These are phyloP conservation scores for Phylloporus sp. DNA, from an alignment of 1,284 basidiomycete genomes.

Conservation along the genomic window DNA sequence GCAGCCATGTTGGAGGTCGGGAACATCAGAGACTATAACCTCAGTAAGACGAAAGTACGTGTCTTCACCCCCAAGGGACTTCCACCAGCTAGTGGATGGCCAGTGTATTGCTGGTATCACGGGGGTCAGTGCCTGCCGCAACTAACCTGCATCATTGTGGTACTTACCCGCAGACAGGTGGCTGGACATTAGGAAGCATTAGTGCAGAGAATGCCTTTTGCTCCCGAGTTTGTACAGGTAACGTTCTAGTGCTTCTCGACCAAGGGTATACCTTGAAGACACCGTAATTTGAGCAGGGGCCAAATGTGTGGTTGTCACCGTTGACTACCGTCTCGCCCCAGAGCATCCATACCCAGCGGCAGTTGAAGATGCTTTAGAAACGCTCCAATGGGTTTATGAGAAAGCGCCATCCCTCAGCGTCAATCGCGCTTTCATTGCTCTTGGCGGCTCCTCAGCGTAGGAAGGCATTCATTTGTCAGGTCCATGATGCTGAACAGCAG, in stretches of 20 bases:
- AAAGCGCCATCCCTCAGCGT: constrained; percentile 46
- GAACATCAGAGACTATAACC: constrained; percentile 41
- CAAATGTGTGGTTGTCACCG: constrained; percentile 51
- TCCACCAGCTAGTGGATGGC: constrained; percentile 46
- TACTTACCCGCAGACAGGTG: constrained; percentile 37
- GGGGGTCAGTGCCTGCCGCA: constrained; percentile 39
- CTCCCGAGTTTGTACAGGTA: constrained; percentile 35
- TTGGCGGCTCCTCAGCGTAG: constrained; percentile 60
- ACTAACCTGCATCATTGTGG: not conserved
- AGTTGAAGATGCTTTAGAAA: constrained; percentile 58
- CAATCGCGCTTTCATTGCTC: constrained; percentile 47
- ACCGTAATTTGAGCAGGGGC: constrained; percentile 24
- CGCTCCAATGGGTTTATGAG: constrained; percentile 52
- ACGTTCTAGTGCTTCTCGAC: not conserved
- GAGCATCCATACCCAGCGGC: constrained; percentile 63
- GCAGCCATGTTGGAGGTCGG: constrained; percentile 48
- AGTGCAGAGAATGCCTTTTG: constrained; percentile 39
- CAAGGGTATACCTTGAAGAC: not conserved
- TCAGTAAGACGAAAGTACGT: constrained; percentile 44
- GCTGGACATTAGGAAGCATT: constrained; percentile 56
- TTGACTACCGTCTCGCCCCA: constrained; percentile 64
- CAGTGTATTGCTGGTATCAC: constrained; percentile 52
- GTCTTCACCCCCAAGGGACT: constrained; percentile 51
- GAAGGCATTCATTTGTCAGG: constrained; percentile 5
- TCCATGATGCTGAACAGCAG: constrained; percentile 5